Base-by-base conservation (phyloP, 257 asterid species). In the Dorcoceras hygrometricum region DNA sequence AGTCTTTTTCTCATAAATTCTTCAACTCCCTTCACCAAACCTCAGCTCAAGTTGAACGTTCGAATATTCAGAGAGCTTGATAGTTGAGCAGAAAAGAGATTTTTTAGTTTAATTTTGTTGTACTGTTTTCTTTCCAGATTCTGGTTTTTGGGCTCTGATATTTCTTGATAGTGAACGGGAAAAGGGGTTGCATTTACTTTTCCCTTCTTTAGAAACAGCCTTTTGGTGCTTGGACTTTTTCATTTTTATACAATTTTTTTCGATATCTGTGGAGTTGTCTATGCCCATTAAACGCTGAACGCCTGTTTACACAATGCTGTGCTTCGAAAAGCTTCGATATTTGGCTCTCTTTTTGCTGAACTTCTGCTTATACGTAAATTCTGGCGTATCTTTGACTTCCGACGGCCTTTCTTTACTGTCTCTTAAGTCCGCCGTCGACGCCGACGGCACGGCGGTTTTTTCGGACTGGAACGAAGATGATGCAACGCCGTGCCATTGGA, bases 331-430 rank as follows among this genome's bases (percentile, higher is more conserved):
- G 67, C 74, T 59, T 59, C 74, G 54, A 51, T 67, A 69, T 34
- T 71, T 69, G 18, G 57, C 75, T 43, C 69, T 76, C 57, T 55
- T 82, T 39, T 27, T 75, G 24, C 61, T 86, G 24, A 74, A 34
- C 50, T 32, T 82, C 27, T 65, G 28, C 23, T 70, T 68, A 9
- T 70, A 27, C 57, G 1, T 71, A 0, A 56, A 71, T 48, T 43
- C 60, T 50, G 77, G 71, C 31, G 19, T 53, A 62, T 83, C 83
- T 28, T 50, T 91, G 24, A 82, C 75, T 10, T 63, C 94, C 63
- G 95, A 91, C 57, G 96, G 96, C n/a, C 82, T 89, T 10, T 80
- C 98, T 1, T 77, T 91, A 2, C 84, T 91, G 51, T 85, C 98
- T 6, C 71, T 91, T 1, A 89, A 91, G 63, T 89, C 92, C 32